Conservation (phyloP, 2,329 filamentous ascomycete genomes). For the Cordyceps pruinosa region DNA sequence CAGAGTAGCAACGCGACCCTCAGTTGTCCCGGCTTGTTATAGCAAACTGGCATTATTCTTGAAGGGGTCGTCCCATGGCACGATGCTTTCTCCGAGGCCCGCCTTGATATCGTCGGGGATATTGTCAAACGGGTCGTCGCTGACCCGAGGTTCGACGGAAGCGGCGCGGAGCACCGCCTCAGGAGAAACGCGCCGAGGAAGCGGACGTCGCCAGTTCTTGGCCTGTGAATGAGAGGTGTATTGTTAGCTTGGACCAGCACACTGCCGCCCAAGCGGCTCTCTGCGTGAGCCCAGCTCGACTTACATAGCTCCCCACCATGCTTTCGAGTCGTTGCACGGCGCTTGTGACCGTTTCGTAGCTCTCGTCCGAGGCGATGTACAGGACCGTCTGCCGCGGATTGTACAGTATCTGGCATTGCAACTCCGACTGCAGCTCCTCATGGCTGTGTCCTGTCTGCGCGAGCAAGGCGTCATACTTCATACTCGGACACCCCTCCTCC, state of each 20-base stretch:
- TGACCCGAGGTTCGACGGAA: neutral
- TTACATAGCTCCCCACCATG: neutral
- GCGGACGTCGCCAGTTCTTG: neutral
- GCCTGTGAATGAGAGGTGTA: neutral
- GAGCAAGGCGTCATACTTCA: neutral
- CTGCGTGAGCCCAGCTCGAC: neutral
- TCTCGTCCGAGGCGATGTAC: slow-evolving; percentile 10
- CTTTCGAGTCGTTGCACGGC: neutral
- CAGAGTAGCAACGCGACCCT: too few species aligned
- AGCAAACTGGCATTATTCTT: too few species aligned
- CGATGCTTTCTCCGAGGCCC: neutral
- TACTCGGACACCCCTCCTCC: too few species aligned
- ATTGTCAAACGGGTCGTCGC: neutral
- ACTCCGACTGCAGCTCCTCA: neutral
- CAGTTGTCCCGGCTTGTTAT: too few species aligned
- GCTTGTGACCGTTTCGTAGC: neutral
- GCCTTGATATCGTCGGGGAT: neutral
- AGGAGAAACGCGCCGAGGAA: too few species aligned
- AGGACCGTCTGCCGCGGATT: slow-evolving; percentile 6
- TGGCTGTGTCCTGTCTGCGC: neutral
- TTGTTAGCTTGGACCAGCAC: neutral
- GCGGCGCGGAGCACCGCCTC: neutral
- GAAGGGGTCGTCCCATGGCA: neutral
- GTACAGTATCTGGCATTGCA: slow-evolving; percentile 3
- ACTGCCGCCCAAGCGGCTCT: too few species aligned